These are phyloP conservation scores for Calonectria hongkongensis DNA, from an alignment of 2,329 filamentous ascomycete species.

Conservation along the genomic window DNA sequence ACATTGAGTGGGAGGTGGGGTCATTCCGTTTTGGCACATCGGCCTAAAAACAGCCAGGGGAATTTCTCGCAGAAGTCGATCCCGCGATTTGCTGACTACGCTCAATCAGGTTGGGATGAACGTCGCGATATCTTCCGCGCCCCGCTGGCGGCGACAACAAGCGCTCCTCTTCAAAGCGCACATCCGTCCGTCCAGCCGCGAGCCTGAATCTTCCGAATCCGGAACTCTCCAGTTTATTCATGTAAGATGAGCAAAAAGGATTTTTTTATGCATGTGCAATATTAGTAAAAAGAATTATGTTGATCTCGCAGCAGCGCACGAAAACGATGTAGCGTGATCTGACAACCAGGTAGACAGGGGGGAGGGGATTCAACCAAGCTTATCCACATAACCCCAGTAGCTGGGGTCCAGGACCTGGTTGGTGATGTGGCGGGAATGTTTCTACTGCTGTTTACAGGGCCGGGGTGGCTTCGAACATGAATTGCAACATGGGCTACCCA, in stretches of 20 bases:
- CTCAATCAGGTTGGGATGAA: too few relatives aligned
- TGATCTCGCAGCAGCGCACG: slow-evolving; percentile 16
- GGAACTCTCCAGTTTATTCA: neutral
- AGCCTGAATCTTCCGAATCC: neutral
- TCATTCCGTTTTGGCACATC: neutral
- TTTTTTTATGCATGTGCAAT: slow-evolving; percentile 3
- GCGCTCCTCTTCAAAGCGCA: too few relatives aligned
- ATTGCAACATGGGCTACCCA: neutral
- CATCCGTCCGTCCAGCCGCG: neutral
- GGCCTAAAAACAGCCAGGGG: neutral
- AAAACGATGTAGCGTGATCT: slow-evolving; percentile 1
- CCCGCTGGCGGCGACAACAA: too few relatives aligned
- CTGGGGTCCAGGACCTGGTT: neutral
- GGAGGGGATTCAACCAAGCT: neutral
- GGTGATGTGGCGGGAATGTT: neutral
- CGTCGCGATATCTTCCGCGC: too few relatives aligned
- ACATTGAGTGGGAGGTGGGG: neutral
- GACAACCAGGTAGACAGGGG: neutral
- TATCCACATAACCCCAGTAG: slow-evolving; percentile 2
- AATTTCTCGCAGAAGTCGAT: too few relatives aligned
- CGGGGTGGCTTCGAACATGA: neutral
- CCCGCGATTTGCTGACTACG: too few relatives aligned
- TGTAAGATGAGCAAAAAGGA: neutral
- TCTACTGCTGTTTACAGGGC: neutral
- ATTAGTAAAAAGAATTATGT: slow-evolving; percentile 4